Percentiles rank a stretch among this genome's conserved stretches.
phyloP scores from a whole-genome alignment of 1,139 yeast genomes.

The Taphrina populina region DNA sequence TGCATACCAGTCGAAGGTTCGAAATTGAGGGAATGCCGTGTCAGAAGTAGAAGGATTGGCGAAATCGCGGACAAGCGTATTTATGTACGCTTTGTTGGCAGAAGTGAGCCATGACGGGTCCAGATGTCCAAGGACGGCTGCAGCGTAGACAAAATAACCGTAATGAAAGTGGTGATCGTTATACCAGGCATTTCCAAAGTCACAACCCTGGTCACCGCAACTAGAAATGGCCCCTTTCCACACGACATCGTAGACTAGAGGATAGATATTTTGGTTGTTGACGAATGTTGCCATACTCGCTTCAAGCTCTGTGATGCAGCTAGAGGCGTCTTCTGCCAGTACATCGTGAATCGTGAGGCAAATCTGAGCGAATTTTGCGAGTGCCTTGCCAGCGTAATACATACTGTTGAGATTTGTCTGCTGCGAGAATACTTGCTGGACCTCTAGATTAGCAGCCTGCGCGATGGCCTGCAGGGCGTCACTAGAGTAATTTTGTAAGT shows the following conservation, averaged over 20 bases:
- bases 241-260: conserved; percentile 67
- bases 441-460: conserved; percentile 57
- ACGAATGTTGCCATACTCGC: conserved; percentile 55
- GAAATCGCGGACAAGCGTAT: conserved; percentile 66
- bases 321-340: conserved; percentile 52
- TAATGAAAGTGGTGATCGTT: conserved; percentile 83
- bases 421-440: conserved; percentile 56
- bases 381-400: conserved; percentile 67
- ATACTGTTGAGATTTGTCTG: conserved; percentile 55
- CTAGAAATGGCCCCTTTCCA: conserved; percentile 68
- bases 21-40: conserved; percentile 66
- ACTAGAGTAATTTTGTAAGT: conserved; percentile 50
- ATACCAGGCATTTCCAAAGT: conserved; percentile 67
- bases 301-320: conserved; percentile 55
- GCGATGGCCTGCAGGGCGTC: conserved; percentile 55
- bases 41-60: conserved; percentile 69
- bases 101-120: conserved; percentile 61
- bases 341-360: conserved; percentile 63
- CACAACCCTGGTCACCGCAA: conserved; percentile 52
- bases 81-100: conserved; percentile 63
- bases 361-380: conserved; percentile 73
- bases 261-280: conserved; percentile 55
- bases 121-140: conserved; percentile 68
- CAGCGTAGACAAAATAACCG: conserved; percentile 74
- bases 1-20: conserved; percentile 75